Conservation (phyloP, 139 green algal species). For the Picochlorum sp. region DNA sequence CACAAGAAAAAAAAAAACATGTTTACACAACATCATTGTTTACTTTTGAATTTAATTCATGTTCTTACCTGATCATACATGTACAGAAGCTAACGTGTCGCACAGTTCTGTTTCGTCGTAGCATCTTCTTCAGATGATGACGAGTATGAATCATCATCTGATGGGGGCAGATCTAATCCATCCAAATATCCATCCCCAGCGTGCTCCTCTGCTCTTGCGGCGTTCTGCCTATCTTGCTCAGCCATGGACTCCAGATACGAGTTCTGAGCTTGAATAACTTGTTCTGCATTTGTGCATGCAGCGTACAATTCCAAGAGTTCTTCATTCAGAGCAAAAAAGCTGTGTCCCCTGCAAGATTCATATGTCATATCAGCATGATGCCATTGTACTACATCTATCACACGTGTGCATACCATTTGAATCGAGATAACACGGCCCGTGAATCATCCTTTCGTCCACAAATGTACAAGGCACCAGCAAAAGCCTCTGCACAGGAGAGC, state of each 20-base stretch:
- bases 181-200: slow-evolving; percentile 32
- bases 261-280: slow-evolving; percentile 78
- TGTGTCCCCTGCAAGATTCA: slow-evolving; percentile 62
- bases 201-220: background rate
- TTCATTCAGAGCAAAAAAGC: slow-evolving; percentile 82
- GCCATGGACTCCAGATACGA: slow-evolving; percentile 38
- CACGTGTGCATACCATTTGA: slow-evolving; percentile 70
- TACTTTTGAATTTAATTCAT: too few species aligned
- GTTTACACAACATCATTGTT: too few species aligned
- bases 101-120: slow-evolving; percentile 1
- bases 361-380: too few species aligned
- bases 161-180: slow-evolving; percentile 34
- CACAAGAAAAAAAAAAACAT: background rate
- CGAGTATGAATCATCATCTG: slow-evolving; percentile 17
- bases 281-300: slow-evolving; percentile 51
- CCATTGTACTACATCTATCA: background rate
- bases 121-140: slow-evolving; percentile 9
- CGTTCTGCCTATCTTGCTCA: background rate
- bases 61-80: background rate
- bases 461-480: slow-evolving; percentile 77
- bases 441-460: slow-evolving; percentile 60
- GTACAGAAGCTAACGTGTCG: background rate
- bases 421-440: slow-evolving; percentile 54
- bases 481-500: slow-evolving; percentile 92
- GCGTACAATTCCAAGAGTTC: slow-evolving; percentile 79